Base-by-base conservation (phyloP, 1,284 basidiomycete genomes). In the Puccinia polysora region DNA sequence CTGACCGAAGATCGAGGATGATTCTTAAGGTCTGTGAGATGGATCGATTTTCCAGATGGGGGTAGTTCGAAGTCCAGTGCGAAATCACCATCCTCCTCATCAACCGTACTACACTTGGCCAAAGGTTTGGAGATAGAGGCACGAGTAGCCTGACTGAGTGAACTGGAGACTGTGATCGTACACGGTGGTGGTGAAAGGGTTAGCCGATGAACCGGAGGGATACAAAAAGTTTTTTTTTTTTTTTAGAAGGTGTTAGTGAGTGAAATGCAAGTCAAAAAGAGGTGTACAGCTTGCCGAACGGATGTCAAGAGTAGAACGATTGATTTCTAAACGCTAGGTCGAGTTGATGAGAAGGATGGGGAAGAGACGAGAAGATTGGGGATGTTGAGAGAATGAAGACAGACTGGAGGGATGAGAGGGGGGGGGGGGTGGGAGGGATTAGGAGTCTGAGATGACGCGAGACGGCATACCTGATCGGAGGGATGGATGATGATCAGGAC, bases 1-100 rank as follows among this genome's bases (percentile, higher is more conserved):
- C 62, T 64, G 28, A 6, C 36, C 28, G 34, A 64, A 2, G 47
- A 10, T 32, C 47, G 49, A 23, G 25, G 47, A 32, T 32, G 15
- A 28, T 34, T 60, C 36, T 40, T 53, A 12, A 32, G 36, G 20
- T 43, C 45, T 5, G 64, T 53, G 10, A 49, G 32, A 32, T 52
- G 28, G 32, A 64, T 64, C 2, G 62, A 49, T 34, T 63, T 45
- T n/a, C 47, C 59, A 36, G 68, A 40, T 38, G 56, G 40, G 53
- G 68, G 68, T 43, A 71, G 47, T 36, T 71, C 58, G 45, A 71
- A 71, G 43, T 62, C 68, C 32, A 40, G 28, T 15, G n/a, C 56
- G 28, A 71, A 55, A 43, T 71, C 59, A 6, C 34, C 67, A 28
- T 62, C 58, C 50, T 64, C 62, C 50, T 64, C 62, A 18, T 49